Percentiles rank a stretch among this genome's conserved stretches.
Conservation (phyloP, 495 filamentous ascomycete genomes). For the Acidomyces sp. region DNA sequence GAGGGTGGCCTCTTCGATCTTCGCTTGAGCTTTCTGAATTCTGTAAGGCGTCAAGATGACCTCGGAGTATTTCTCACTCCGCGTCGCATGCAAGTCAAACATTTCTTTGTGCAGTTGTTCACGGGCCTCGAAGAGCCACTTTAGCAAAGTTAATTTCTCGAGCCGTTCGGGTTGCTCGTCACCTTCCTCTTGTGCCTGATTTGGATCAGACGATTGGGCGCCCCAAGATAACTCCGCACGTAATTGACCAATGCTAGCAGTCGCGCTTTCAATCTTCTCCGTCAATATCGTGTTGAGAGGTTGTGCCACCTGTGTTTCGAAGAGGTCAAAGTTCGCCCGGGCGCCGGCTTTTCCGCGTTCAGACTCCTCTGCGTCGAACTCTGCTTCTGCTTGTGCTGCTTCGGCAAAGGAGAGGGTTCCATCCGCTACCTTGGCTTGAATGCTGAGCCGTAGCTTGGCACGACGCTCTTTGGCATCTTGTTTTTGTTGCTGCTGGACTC, state of each 20-base stretch:
- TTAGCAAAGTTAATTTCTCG: conserved; percentile 85
- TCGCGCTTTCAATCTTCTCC: conserved; percentile 32
- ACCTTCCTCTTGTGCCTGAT: conserved; percentile 81
- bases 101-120: conserved; percentile 72
- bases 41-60: conserved; percentile 72
- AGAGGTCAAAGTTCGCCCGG: conserved; percentile 62
- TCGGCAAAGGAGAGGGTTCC: conserved; percentile 68
- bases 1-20: conserved; percentile 55
- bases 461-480: conserved; percentile 38
- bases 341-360: conserved; percentile 46
- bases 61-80: conserved; percentile 72
- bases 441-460: conserved; percentile 44
- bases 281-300: conserved; percentile 63
- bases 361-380: conserved; percentile 48
- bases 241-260: conserved; percentile 56
- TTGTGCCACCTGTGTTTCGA: conserved; percentile 60
- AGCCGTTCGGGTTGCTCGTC: conserved; percentile 89
- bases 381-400: conserved; percentile 63
- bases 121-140: conserved; percentile 93
- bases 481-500: conserved; percentile 32
- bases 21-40: conserved; percentile 53
- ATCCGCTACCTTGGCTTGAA: conserved; percentile 58
- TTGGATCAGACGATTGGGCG: conserved; percentile 60
- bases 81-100: conserved; percentile 70
- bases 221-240: conserved; percentile 48